These are phyloP conservation scores for Mortierella sp. DNA, from an alignment of 371 early-diverging fungal species.

Conservation along the genomic window DNA sequence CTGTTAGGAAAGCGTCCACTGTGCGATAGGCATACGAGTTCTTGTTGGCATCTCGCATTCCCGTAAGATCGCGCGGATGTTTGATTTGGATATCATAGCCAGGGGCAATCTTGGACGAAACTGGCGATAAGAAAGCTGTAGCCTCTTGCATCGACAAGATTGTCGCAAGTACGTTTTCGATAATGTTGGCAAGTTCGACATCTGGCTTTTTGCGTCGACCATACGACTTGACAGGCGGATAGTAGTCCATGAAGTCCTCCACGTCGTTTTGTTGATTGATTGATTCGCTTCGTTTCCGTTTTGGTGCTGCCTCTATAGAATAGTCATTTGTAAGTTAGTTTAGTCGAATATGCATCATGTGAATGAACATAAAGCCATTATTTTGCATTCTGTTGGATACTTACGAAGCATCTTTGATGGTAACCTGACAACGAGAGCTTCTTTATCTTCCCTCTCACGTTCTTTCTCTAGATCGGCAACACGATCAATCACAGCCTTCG, in stretches of 20 bases:
- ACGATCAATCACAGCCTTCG: conserved; percentile 51
- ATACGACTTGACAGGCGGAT: conserved; percentile 38
- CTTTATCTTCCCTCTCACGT: conserved; percentile 47
- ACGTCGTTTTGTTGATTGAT: conserved; percentile 24
- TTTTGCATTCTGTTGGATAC: conserved; percentile 3
- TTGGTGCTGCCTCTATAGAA: conserved; percentile 21
- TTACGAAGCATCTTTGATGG: conserved; percentile 55
- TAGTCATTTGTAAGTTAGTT: background rate
- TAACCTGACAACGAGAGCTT: conserved; percentile 43
- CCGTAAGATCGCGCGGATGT: conserved; percentile 52
- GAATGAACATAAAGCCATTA: background rate
- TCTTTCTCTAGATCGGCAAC: conserved; percentile 48
- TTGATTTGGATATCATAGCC: conserved; percentile 53
- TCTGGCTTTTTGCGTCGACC: conserved; percentile 55
- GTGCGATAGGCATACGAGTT: conserved; percentile 50
- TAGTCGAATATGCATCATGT: background rate
- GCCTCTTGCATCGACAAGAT: conserved; percentile 55
- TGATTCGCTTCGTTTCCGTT: conserved; percentile 55
- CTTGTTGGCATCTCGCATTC: conserved; percentile 57
- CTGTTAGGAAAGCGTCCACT: conserved; percentile 51
- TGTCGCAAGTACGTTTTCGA: conserved; percentile 41
- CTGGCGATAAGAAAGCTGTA: conserved; percentile 44
- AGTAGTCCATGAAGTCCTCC: conserved; percentile 38
- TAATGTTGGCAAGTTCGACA: conserved; percentile 52
- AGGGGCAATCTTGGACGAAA: conserved; percentile 55